Conservation (phyloP, 306 rosid species). For the Luffa aegyptiaca region DNA sequence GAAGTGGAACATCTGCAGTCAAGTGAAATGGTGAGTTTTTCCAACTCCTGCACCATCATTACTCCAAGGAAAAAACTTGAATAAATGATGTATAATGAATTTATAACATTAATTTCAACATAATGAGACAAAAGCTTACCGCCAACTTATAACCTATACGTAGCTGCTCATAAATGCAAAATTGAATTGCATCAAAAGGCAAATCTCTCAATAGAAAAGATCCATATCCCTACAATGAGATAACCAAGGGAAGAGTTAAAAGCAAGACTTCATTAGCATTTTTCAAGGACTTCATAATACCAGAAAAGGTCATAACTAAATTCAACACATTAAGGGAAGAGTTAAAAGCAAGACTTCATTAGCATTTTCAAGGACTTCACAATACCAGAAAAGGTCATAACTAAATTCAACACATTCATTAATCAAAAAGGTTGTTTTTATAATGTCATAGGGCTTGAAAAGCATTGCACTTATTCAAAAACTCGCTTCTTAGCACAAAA, state of each 20-base stretch:
- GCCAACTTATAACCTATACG: slow-evolving; percentile 73
- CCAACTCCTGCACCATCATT: background rate
- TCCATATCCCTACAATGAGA: slow-evolving; percentile 67
- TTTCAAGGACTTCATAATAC: background rate
- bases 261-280: background rate
- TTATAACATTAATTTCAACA: background rate
- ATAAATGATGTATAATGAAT: background rate
- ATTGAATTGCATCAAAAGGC: slow-evolving; percentile 93
- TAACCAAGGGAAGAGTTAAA: slow-evolving; percentile 3
- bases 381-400: background rate
- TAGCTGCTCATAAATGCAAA: slow-evolving; percentile 92
- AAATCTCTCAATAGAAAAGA: slow-evolving; percentile 79
- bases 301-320: too few species aligned
- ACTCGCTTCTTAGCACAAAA: background rate
- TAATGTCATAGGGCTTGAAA: background rate
- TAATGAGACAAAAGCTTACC: slow-evolving; percentile 36
- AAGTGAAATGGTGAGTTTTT: background rate
- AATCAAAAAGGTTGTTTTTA: background rate
- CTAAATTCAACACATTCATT: background rate
- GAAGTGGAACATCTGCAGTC: background rate
- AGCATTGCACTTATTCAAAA: background rate
- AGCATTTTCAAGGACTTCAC: background rate
- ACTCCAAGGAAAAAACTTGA: background rate
- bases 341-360: background rate
- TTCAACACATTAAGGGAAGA: too few species aligned